Evolutionary conservation across 164 flowering plant species (phyloP).

Genomic region (Nymphaea colorata): DNA sequence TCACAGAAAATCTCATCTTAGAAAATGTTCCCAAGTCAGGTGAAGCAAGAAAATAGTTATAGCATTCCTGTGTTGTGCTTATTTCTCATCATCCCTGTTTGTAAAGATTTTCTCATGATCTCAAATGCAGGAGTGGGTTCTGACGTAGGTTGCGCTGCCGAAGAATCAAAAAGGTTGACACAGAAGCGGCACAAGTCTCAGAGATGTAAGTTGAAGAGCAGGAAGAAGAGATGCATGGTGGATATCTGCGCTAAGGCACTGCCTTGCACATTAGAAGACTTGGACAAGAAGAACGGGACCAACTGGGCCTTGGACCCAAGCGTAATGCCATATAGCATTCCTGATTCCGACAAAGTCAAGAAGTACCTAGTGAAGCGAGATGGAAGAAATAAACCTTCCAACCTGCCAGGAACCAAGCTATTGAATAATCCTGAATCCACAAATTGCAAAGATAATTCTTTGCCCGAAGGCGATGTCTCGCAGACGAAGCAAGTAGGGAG

Average conservation of each 20-base stretch:
- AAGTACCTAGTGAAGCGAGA: not conserved
- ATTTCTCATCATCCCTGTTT: not conserved
- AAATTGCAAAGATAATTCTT: not conserved
- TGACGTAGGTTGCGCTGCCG: not conserved
- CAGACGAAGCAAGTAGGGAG: not conserved
- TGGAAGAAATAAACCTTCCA: not conserved
- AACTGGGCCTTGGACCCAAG: constrained; percentile 43
- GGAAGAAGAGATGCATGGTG: constrained; percentile 55
- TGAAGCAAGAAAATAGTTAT: not conserved
- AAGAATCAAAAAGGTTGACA: too few relatives aligned
- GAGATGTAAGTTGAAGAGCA: constrained; percentile 48
- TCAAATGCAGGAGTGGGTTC: not conserved
- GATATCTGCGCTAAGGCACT: constrained; percentile 61
- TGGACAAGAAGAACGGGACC: constrained; percentile 78
- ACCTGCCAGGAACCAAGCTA: not conserved
- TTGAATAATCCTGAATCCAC: not conserved
- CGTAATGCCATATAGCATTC: constrained; percentile 16
- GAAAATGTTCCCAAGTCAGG: not conserved
- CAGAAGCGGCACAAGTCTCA: constrained; percentile 5
- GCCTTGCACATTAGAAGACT: constrained; percentile 77
- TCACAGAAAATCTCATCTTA: not conserved
- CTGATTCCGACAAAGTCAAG: constrained; percentile 20
- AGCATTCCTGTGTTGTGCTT: not conserved
- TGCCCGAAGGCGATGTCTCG: not conserved
- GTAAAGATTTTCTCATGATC: not conserved